These are phyloP conservation scores for Sanghuangporus baumii DNA, from an alignment of 1,284 basidiomycete species.

Conservation along the genomic window DNA sequence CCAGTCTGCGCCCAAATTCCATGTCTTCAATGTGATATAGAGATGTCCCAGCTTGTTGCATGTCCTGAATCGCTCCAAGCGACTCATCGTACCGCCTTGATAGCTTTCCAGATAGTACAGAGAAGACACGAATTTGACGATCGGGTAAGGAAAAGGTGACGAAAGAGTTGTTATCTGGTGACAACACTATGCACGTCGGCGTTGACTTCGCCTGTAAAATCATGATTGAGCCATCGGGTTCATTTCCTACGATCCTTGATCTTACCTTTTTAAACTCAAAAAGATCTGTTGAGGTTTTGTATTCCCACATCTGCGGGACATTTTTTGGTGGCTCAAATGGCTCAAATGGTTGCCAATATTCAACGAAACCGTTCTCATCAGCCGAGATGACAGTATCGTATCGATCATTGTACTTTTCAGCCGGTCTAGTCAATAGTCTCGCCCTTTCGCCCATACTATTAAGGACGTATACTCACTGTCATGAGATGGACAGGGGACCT, in stretches of 20 bases:
- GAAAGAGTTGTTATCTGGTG: constrained; percentile 84
- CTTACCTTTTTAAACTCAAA: constrained; percentile 97
- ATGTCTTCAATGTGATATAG: constrained; percentile 94
- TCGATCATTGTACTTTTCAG: constrained; percentile 75
- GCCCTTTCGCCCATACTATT: not conserved
- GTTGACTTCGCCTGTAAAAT: constrained; percentile 74
- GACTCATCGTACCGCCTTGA: constrained; percentile 95
- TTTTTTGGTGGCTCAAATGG: constrained; percentile 82
- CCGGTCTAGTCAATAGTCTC: constrained; percentile 10
- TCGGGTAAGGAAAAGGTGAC: constrained; percentile 90
- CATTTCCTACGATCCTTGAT: not conserved
- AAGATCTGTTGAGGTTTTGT: constrained; percentile 88
- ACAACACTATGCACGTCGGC: constrained; percentile 88
- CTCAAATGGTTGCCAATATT: constrained; percentile 92
- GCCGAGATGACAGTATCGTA: constrained; percentile 93
- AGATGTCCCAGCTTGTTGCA: constrained; percentile 93
- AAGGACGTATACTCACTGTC: constrained; percentile 50
- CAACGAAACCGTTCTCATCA: constrained; percentile 92
- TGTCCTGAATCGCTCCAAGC: constrained; percentile 86
- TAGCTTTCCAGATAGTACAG: constrained; percentile 86
- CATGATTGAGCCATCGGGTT: not conserved
- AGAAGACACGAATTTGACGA: constrained; percentile 91
- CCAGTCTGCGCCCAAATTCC: constrained; percentile 97
- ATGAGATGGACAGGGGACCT: constrained; percentile 87
- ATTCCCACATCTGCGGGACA: constrained; percentile 80